Percentiles rank a stretch among this genome's conserved stretches.
phyloP scores from a whole-genome alignment of 2,329 filamentous ascomycete genomes.

The Exophiala lecanii-corni region DNA sequence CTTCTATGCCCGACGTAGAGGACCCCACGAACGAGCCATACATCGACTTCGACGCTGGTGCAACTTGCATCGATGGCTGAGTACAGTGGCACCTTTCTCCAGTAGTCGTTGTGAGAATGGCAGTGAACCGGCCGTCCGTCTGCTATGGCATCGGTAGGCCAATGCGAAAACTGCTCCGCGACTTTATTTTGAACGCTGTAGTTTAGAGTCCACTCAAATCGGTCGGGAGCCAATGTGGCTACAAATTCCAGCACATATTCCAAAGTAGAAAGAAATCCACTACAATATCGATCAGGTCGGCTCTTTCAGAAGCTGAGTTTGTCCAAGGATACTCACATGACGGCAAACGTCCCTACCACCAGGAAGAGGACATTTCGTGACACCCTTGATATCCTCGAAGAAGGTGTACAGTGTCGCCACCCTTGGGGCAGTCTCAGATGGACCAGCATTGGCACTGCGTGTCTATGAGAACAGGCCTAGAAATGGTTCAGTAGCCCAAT shows the following conservation, averaged over 20 bases:
- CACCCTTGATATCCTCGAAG: background rate
- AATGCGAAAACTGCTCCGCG: conserved; percentile 17
- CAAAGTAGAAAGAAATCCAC: background rate
- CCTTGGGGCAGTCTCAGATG: background rate
- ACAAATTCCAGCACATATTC: background rate
- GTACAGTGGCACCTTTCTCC: conserved; percentile 50
- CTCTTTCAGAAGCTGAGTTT: background rate
- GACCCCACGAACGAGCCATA: conserved; percentile 44
- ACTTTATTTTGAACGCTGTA: conserved; percentile 1
- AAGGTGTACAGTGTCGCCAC: background rate
- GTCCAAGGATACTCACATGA: background rate
- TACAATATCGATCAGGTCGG: background rate
- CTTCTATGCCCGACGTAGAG: conserved; percentile 53
- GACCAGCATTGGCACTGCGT: background rate
- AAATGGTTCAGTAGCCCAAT: background rate
- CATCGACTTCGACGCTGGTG: conserved; percentile 53
- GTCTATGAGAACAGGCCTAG: background rate
- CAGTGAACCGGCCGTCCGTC: conserved; percentile 48
- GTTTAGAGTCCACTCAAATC: background rate
- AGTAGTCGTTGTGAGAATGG: conserved; percentile 58
- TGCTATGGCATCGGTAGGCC: conserved; percentile 46
- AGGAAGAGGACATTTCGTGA: background rate
- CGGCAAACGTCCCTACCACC: background rate
- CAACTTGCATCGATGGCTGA: conserved; percentile 51
- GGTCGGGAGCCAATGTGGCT: background rate